Base-by-base conservation (phyloP, 345 rosid species). In the Noccaea bulbosa region DNA sequence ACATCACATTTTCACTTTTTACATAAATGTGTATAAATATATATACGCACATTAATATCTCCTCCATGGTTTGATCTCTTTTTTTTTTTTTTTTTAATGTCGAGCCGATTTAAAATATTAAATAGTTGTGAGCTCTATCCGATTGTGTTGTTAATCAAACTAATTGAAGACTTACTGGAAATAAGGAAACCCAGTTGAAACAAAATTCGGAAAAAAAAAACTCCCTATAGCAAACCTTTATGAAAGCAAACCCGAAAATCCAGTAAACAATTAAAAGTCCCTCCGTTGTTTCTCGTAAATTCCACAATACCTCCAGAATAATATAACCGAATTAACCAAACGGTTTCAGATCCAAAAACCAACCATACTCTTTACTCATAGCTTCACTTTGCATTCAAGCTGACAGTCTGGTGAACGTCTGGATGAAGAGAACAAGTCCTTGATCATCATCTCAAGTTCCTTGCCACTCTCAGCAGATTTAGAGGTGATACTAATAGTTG, bases 381-480 rank as follows among this genome's bases (percentile, higher is more conserved):
- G 45, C 11, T 41, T 70, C 43, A 59, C n/a, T 3, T 2, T 0
- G 33, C 49, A 49, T 7, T 3, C 27, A 61, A 70, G 45, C 52
- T 61, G 51, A 40, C 61, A 61, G 0, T 33, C 11, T 1, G 44
- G 47, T 12, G 69, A 52, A 62, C 12, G 2, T 24, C 24, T 51
- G 2, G 51, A 30, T 9, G 6, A 33, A 1, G 35, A 62, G 5
- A 49, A 47, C 33, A 71, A 20, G 35, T 50, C 61, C 15, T 61
- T 50, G 5, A 39, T 5, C 51, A 39, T 5, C 51, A 50, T 30
- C 55, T 55, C 60, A 70, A 11, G 35, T 11, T 49, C 40, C 60
- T 60, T 60, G 20, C 14, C 35, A 0, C 11, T 7, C 1, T 47
- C 24, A 27, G 7, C 20, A 7, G 57, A 38, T 0, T 6, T 2